Percentiles rank a stretch among this genome's conserved stretches.
Evolutionary conservation across 139 green algal genomes (phyloP).

Genomic region (Haematococcus sp.): DNA sequence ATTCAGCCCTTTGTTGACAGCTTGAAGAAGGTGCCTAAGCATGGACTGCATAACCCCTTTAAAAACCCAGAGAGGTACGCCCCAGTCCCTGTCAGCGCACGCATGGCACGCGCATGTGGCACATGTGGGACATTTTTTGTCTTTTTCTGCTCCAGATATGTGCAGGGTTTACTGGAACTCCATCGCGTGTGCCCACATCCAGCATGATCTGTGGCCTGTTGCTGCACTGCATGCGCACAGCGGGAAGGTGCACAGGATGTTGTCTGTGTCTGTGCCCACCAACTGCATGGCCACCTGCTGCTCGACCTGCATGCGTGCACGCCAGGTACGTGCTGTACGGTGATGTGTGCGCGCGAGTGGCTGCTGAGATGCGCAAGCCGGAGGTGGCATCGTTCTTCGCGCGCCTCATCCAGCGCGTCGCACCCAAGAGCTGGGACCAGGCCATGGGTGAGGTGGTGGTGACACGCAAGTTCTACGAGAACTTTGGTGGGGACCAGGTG

Average conservation of each 20-base stretch:
- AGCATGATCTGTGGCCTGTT: background rate
- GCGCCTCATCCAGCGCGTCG: conserved; percentile 85
- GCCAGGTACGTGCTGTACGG: conserved; percentile 90
- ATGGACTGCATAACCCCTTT: conserved; percentile 90
- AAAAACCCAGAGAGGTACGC: conserved; percentile 83
- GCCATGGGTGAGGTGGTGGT: conserved; percentile 84
- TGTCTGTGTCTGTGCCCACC: too few relatives aligned
- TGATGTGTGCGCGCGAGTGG: conserved; percentile 72
- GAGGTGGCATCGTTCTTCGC: conserved; percentile 85
- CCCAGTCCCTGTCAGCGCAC: background rate
- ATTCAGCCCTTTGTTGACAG: conserved; percentile 73
- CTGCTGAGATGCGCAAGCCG: conserved; percentile 67
- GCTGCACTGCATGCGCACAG: background rate
- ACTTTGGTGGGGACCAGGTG: conserved; percentile 94
- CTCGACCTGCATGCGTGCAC: too few relatives aligned
- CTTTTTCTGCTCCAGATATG: background rate
- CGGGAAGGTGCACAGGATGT: too few relatives aligned
- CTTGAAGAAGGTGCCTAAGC: conserved; percentile 75
- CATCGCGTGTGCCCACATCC: background rate
- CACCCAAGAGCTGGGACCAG: conserved; percentile 83
- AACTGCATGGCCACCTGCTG: too few relatives aligned
- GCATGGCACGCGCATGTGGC: background rate
- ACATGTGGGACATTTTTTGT: background rate
- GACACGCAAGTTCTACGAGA: conserved; percentile 92
- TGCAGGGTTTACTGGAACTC: background rate